These are phyloP conservation scores for Xanthoconium stramineum DNA, from an alignment of 768 basidiomycete species.

Conservation along the genomic window DNA sequence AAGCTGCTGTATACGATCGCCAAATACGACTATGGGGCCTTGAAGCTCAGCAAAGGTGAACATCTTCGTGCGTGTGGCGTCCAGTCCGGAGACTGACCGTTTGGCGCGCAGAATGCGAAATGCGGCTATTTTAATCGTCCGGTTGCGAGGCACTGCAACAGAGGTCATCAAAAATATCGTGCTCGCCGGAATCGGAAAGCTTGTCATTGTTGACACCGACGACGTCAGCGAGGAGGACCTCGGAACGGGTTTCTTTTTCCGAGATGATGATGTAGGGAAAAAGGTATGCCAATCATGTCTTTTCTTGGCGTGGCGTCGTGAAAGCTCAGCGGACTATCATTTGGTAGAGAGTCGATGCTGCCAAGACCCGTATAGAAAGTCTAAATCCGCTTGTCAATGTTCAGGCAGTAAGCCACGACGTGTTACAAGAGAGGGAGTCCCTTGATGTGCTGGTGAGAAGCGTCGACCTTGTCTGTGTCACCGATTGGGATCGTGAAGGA, in stretches of 20 bases:
- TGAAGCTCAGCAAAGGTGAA: conserved; percentile 92
- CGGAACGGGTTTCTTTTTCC: conserved; percentile 89
- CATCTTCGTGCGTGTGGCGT: neutral
- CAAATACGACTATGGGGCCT: conserved; percentile 98
- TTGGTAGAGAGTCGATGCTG: conserved; percentile 77
- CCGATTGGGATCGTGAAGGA: conserved; percentile 67
- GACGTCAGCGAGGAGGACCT: conserved; percentile 81
- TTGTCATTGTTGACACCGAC: conserved; percentile 80
- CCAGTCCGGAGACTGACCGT: conserved; percentile 9
- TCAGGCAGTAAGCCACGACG: conserved; percentile 55
- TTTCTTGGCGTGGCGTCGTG: conserved; percentile 35
- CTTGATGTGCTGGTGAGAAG: conserved; percentile 57
- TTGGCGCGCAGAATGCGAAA: conserved; percentile 74
- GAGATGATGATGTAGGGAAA: conserved; percentile 89
- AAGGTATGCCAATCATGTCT: conserved; percentile 49
- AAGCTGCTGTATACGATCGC: conserved; percentile 89
- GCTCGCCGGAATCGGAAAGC: conserved; percentile 88
- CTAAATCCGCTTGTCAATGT: conserved; percentile 91
- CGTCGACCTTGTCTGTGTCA: conserved; percentile 86
- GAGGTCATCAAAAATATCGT: conserved; percentile 98
- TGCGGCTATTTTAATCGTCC: conserved; percentile 82
- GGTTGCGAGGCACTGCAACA: conserved; percentile 79
- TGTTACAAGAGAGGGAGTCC: conserved; percentile 46
- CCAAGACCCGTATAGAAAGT: conserved; percentile 79
- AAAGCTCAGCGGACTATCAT: conserved; percentile 36